Percentiles rank a stretch among this genome's conserved stretches.
Conservation (phyloP, 2,329 filamentous ascomycete genomes). For the Phialophora macrospora region DNA sequence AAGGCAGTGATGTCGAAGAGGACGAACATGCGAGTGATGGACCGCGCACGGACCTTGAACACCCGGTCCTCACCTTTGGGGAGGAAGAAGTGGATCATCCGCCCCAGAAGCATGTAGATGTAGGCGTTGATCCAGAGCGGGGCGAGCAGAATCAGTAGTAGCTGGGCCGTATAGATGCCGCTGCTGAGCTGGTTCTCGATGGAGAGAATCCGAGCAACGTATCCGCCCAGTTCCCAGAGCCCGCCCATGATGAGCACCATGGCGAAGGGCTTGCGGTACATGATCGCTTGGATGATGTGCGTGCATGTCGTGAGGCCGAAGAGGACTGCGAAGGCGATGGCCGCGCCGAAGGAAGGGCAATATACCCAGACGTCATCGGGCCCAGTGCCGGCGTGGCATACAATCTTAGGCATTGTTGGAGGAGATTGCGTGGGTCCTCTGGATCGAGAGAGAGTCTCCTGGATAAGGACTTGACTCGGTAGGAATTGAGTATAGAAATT, state of each 20-base stretch:
- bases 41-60: conserved; percentile 46
- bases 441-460: not conserved
- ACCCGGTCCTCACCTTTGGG: conserved; percentile 34
- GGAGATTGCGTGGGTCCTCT: not conserved
- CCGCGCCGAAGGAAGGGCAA: conserved; percentile 47
- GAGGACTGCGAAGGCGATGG: conserved; percentile 45
- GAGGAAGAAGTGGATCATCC: conserved; percentile 46
- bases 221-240: conserved; percentile 52
- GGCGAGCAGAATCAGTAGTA: conserved; percentile 53
- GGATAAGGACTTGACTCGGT: not conserved
- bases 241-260: conserved; percentile 54
- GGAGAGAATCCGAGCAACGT: conserved; percentile 43
- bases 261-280: conserved; percentile 48
- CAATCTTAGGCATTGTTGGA: conserved; percentile 14
- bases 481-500: not conserved
- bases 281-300: conserved; percentile 47
- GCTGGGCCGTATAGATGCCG: conserved; percentile 42
- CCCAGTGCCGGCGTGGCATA: conserved; percentile 26
- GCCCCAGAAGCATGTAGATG: conserved; percentile 54
- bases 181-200: conserved; percentile 27
- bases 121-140: conserved; percentile 57
- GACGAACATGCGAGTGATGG: conserved; percentile 50
- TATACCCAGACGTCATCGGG: conserved; percentile 42
- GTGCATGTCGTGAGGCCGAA: conserved; percentile 44
- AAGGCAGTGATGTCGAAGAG: conserved; percentile 52